These are phyloP conservation scores for Trifolium dubium DNA, from an alignment of 306 rosid genomes.

Conservation along the genomic window DNA sequence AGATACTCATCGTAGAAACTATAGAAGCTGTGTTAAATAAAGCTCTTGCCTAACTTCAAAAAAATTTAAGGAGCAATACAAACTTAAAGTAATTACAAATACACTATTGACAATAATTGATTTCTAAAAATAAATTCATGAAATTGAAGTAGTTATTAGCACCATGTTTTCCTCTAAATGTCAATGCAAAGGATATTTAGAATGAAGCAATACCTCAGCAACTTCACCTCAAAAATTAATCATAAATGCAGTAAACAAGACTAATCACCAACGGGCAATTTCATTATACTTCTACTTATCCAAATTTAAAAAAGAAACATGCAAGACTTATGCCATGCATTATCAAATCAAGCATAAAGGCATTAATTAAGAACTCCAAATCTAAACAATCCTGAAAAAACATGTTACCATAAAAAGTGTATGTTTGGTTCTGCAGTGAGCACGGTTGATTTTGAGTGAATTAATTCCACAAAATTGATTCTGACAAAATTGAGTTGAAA, in stretches of 20 bases:
- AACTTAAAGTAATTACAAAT: slow-evolving; percentile 15
- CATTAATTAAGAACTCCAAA: neutral
- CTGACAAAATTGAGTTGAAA: too few species aligned
- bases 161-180: neutral
- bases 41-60: neutral
- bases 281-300: neutral
- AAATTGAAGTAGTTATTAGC: neutral
- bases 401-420: neutral
- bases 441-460: too few species aligned
- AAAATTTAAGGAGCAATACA: slow-evolving; percentile 7
- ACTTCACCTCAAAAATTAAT: slow-evolving; percentile 1
- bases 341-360: neutral
- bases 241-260: slow-evolving; percentile 1
- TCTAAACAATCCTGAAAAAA: neutral
- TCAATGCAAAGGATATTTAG: slow-evolving; percentile 5
- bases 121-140: neutral
- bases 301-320: neutral
- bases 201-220: neutral
- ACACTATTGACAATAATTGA: neutral
- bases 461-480: too few species aligned
- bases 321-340: slow-evolving; percentile 1
- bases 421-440: too few species aligned
- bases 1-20: neutral
- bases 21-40: slow-evolving; percentile 6
- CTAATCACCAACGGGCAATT: neutral